Conservation (phyloP, 345 rosid species). For the Hevea brasiliensis region DNA sequence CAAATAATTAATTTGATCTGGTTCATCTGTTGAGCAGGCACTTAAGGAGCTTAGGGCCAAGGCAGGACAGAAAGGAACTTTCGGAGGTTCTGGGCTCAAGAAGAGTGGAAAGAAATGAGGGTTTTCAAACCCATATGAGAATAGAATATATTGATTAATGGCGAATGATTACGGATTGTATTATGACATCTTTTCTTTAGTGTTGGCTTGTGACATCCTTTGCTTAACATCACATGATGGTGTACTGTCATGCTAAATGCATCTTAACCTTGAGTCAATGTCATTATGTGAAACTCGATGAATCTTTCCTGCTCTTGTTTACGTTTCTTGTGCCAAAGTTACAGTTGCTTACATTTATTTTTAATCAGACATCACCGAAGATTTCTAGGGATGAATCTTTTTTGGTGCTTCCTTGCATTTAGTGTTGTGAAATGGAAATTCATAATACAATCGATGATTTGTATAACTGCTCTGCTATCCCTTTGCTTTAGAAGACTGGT, state of each 20-base stretch:
- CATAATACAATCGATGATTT: too few relatives aligned
- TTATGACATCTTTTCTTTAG: constrained; percentile 5
- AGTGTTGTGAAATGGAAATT: too few relatives aligned
- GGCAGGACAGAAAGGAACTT: constrained; percentile 71
- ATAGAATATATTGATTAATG: neutral
- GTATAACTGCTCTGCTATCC: too few relatives aligned
- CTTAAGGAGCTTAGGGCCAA: constrained; percentile 82
- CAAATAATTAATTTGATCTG: neutral
- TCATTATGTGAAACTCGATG: neutral
- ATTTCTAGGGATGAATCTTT: too few relatives aligned
- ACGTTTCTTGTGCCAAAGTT: neutral
- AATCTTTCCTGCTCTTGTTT: neutral
- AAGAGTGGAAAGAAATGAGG: constrained; percentile 91
- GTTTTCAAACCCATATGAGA: constrained; percentile 1
- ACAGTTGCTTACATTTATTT: neutral
- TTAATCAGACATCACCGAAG: too few relatives aligned
- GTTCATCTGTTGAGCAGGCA: constrained; percentile 44
- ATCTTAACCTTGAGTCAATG: neutral
- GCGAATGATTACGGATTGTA: neutral
- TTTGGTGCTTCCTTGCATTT: too few relatives aligned
- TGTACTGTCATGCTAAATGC: neutral
- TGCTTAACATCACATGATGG: neutral
- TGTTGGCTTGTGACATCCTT: neutral
- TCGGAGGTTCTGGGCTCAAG: constrained; percentile 92
- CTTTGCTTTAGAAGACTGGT: too few relatives aligned